Base-by-base conservation (phyloP, 2,329 filamentous ascomycete genomes). In the Claviceps spartinae region DNA sequence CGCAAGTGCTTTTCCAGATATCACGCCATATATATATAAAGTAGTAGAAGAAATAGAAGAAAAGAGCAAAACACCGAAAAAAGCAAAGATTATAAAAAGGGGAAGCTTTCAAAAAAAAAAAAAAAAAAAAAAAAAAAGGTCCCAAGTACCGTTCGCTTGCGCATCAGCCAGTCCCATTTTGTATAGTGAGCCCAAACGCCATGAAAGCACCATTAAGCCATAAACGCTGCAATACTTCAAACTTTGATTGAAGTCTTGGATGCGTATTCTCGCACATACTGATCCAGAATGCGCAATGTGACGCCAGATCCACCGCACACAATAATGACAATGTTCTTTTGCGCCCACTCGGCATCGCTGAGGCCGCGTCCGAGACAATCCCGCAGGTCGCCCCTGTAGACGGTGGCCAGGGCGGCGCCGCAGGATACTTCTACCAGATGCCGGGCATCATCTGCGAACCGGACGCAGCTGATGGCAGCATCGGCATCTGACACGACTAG, bases 361-460 rank as follows among this genome's bases (percentile, higher is more conserved):
- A 78, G 49, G 0, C 66, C 71, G 47, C 67, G 60, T 0, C 83
- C 79, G 0, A 89, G 69, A 9, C 80, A 69, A 58, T 74, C 72
- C 61, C 82, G 76, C 61, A 94, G 63, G 42, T 77, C 67, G 0
- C 77, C 81, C 42, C 78, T 78, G 60, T 88, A 88, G 54, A 75
- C 81, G 3, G 79, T 65, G 1, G 84, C 87, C 13, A 95, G 68
- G 50, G 84, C 85, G 5, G 91, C 88, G 1, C 90, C 89, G 64
- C 91, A 96, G 0, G 89, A 82, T 38, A 85, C 73, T 70, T 97
- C 91, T 3, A 95, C 87, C 53, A 95, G 72, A 52, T 91, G 69
- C 26, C 85, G 72, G 59, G 90, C 86, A 55, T 95, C 88, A 57
- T 96, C 86, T 9, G 87, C 83, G 55, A 96, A 82, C 24, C 79